These are phyloP conservation scores for Xerocomus amazonicus DNA, from an alignment of 1,284 basidiomycete species.

Conservation along the genomic window DNA sequence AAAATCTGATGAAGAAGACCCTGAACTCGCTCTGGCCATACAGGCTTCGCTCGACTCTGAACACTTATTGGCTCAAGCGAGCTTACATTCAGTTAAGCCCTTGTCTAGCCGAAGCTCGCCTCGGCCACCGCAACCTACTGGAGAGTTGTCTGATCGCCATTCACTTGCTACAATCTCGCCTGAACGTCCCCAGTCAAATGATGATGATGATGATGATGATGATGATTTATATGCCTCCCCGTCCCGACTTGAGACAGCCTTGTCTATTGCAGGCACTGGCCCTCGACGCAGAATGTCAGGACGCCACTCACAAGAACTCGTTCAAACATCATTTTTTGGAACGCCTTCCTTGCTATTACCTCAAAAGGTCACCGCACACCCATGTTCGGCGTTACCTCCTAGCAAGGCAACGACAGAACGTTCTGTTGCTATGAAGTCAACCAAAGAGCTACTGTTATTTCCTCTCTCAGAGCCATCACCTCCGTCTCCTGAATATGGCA, in stretches of 20 bases:
- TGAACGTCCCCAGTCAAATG: slow-evolving; percentile 8
- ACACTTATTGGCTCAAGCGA: background rate
- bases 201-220: slow-evolving; percentile 23
- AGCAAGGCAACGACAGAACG: slow-evolving; percentile 2
- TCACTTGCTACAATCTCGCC: slow-evolving; percentile 8
- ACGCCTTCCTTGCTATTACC: slow-evolving; percentile 32
- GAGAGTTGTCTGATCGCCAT: background rate
- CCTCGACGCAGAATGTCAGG: slow-evolving; percentile 33
- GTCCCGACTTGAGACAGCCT: slow-evolving; percentile 56
- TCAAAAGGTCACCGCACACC: slow-evolving; percentile 2
- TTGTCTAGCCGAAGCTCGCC: slow-evolving; percentile 5
- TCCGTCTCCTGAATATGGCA: slow-evolving; percentile 2
- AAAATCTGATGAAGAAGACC: slow-evolving; percentile 51
- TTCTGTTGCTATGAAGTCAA: background rate
- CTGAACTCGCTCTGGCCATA: slow-evolving; percentile 53
- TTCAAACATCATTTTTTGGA: slow-evolving; percentile 35
- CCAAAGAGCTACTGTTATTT: slow-evolving; percentile 4
- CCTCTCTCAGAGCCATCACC: slow-evolving; percentile 1
- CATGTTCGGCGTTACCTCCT: background rate
- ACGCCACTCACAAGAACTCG: slow-evolving; percentile 7
- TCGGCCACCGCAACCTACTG: slow-evolving; percentile 4
- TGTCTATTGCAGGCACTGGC: slow-evolving; percentile 59
- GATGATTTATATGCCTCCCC: slow-evolving; percentile 46
- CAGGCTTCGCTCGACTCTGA: slow-evolving; percentile 50
- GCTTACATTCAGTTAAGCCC: background rate